Evolutionary conservation across 805 yeast species (phyloP), one percentile per base, ranked within the genome.

Genomic region (Suhomyces vadensis): DNA sequence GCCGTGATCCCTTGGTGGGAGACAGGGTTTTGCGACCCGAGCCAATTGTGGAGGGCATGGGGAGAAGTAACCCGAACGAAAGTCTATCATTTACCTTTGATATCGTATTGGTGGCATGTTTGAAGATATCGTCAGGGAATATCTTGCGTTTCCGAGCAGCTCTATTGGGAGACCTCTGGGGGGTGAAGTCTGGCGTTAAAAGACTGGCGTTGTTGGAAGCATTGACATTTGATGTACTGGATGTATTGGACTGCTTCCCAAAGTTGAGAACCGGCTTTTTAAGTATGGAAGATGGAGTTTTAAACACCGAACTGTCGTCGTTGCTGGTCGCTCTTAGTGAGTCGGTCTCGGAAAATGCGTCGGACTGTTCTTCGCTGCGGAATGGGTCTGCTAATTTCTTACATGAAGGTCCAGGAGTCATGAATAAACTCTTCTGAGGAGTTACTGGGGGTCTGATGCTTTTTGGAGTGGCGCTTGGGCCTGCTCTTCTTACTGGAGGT

Each of bases 11-110:
- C 46, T 50, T 31, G 25, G 31, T 8, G 35, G 53, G 42, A 17
- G 21, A 41, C 5, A 44, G 33, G 13, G 48, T 36, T 43, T 53
- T 61, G 37, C 73, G 55, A 3, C 74, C 75, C 6, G 68, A 53
- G 1, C 75, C 74, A 7, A 67, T 57, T 1, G 69, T 64, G 1
- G 71, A 64, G 4, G 71, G 74, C 16, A 64, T 60, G 2, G 74
- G 74, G 22, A 68, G 51, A 13, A 69, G 50, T 27, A 60, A 45
- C 2, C 65, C 63, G 43, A 64, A 58, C 39, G 63, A 50, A 38
- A 47, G 43, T 24, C 48, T 39, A 17, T 39, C 45, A 17, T 27
- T 41, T 24, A 41, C 43, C 6, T 31, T 31, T 23, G 44, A 17
- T 23, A 27, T 22, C 3, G 33, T 26, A 22, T 26, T 35, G 27